Percentiles rank a stretch among this genome's conserved stretches.
These are phyloP conservation scores for Beauveria sp. DNA, from an alignment of 2,329 filamentous ascomycete species.

Conservation along the genomic window DNA sequence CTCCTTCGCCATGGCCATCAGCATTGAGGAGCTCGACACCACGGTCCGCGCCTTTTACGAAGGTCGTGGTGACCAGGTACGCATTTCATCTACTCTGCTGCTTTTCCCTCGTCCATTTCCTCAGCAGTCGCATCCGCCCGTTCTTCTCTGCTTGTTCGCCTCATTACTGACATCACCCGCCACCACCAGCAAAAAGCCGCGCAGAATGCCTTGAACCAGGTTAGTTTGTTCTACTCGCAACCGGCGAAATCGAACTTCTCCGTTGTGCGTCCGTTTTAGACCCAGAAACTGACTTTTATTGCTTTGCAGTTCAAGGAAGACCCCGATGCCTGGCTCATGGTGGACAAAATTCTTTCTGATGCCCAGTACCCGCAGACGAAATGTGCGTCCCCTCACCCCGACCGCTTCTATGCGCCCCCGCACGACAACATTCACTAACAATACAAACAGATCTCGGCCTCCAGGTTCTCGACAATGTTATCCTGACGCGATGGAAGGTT, in stretches of 20 bases:
- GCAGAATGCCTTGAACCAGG: conserved; percentile 87
- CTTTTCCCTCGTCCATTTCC: conserved; percentile 29
- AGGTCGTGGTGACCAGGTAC: conserved; percentile 85
- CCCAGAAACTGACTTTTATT: background rate
- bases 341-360: conserved; percentile 93
- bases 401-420: conserved; percentile 13
- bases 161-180: conserved; percentile 2
- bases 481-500: conserved; percentile 98
- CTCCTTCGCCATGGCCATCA: conserved; percentile 50
- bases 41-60: conserved; percentile 97
- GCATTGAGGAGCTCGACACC: conserved; percentile 91
- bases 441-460: conserved; percentile 67
- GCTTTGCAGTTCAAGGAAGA: conserved; percentile 86
- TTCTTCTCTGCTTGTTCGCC: background rate
- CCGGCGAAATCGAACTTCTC: background rate
- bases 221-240: conserved; percentile 35
- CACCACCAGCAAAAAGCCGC: conserved; percentile 79
- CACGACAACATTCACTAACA: conserved; percentile 18
- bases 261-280: background rate
- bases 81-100: conserved; percentile 24
- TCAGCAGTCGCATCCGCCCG: conserved; percentile 11
- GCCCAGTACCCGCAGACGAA: conserved; percentile 94
- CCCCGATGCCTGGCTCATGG: conserved; percentile 93
- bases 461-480: conserved; percentile 96
- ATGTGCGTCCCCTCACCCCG: conserved; percentile 50